Evolutionary conservation across 2,329 filamentous ascomycete species (phyloP).

Genomic region (Trichoderma sp.): DNA sequence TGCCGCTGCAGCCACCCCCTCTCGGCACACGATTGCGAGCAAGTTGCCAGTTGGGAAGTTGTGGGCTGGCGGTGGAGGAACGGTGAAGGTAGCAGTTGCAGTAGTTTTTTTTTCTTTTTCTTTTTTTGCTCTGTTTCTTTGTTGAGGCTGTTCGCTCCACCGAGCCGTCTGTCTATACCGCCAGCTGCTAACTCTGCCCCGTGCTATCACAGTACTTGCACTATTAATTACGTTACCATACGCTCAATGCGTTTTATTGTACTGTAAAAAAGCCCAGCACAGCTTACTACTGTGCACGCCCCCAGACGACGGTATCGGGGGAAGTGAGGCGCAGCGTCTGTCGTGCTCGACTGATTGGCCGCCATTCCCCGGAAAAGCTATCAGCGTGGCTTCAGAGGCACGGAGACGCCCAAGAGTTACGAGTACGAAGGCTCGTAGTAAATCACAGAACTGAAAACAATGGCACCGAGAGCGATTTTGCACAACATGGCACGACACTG

Average conservation of each 20-base stretch:
- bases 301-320: slow-evolving; percentile 28
- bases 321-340: slow-evolving; percentile 38
- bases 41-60: neutral
- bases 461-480: slow-evolving; percentile 1
- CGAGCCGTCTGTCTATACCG: slow-evolving; percentile 2
- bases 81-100: slow-evolving; percentile 1
- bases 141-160: slow-evolving; percentile 4
- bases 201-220: neutral
- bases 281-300: neutral
- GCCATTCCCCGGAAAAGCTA: slow-evolving; percentile 33
- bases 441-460: neutral
- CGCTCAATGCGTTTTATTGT: neutral
- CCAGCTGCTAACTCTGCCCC: neutral
- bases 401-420: neutral
- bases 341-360: slow-evolving; percentile 42
- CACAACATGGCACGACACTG: neutral
- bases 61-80: slow-evolving; percentile 23
- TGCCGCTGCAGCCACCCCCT: slow-evolving; percentile 18
- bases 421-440: neutral
- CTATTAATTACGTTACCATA: neutral
- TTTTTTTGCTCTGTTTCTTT: slow-evolving; percentile 1
- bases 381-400: neutral
- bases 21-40: slow-evolving; percentile 20
- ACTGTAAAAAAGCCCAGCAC: neutral
- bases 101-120: slow-evolving; percentile 8